Conservation (phyloP, 768 basidiomycete genomes). For the Lactarius pseudohatsudake region DNA sequence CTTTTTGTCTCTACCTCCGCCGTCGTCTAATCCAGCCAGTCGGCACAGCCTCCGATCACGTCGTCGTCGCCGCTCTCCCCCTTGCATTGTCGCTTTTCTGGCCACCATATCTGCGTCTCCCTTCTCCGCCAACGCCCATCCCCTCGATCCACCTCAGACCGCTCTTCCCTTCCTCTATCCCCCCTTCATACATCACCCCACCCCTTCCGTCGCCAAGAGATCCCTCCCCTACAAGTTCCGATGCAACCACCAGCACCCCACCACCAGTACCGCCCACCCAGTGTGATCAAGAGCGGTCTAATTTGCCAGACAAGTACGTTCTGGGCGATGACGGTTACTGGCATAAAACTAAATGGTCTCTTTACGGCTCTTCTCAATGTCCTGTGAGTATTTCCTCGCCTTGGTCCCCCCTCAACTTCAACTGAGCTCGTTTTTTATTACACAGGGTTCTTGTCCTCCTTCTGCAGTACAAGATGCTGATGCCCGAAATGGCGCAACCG, state of each 20-base stretch:
- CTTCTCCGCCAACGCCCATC: not conserved
- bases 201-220: conserved; percentile 13
- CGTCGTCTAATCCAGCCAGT: not conserved
- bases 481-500: conserved; percentile 8
- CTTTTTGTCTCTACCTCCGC: not conserved
- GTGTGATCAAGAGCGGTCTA: not conserved
- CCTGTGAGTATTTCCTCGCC: conserved; percentile 40
- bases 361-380: conserved; percentile 72
- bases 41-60: conserved; percentile 8
- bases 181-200: conserved; percentile 36
- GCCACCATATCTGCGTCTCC: conserved; percentile 16
- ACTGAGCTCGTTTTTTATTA: conserved; percentile 36
- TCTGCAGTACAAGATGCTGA: conserved; percentile 8
- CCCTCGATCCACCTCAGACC: conserved; percentile 14
- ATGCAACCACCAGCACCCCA: not conserved
- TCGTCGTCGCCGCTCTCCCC: conserved; percentile 10
- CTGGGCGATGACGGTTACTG: conserved; percentile 29
- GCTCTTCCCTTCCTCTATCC: conserved; percentile 31
- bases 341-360: conserved; percentile 44
- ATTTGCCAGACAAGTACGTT: conserved; percentile 31
- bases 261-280: not conserved
- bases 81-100: conserved; percentile 13
- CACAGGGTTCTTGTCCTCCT: conserved; percentile 1
- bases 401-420: not conserved
- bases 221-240: not conserved